Conservation (phyloP, 202 grass and related monocot species). For the Zoysia matrella region DNA sequence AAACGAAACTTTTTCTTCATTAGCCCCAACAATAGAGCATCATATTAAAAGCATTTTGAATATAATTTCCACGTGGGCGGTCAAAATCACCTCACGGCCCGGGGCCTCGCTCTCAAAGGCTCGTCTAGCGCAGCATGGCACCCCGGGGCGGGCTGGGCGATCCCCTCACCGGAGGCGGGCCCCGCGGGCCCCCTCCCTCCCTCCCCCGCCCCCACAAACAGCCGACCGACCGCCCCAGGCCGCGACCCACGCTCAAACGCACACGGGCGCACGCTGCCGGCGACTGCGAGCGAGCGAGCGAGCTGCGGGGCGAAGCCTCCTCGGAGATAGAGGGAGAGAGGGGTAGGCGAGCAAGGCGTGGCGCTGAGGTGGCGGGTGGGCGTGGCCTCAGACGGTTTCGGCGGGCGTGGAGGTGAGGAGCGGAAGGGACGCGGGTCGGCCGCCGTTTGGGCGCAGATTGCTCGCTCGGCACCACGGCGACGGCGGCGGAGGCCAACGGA, state of each 20-base stretch:
- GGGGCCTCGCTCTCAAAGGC: neutral
- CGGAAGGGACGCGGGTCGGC: neutral
- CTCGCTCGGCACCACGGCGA: constrained; percentile 42
- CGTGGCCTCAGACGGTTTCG: neutral
- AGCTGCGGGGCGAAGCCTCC: neutral
- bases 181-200: neutral
- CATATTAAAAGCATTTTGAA: neutral
- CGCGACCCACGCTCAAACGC: constrained; percentile 50
- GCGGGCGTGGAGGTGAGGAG: neutral
- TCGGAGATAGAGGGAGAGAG: neutral
- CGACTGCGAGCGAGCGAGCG: neutral
- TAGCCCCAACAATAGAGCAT: too few species aligned
- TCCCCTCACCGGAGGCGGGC: constrained; percentile 37
- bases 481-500: constrained; percentile 44
- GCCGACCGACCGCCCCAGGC: constrained; percentile 39
- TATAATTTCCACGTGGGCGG: constrained; percentile 39
- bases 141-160: neutral
- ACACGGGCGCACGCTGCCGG: constrained; percentile 7
- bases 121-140: neutral
- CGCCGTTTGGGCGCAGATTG: neutral
- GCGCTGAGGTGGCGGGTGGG: neutral
- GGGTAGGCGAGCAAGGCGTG: neutral
- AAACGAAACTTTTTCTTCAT: too few species aligned
- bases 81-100: constrained; percentile 17
- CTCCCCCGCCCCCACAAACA: constrained; percentile 44